These are phyloP conservation scores for Backusella circina DNA, from an alignment of 192 early-diverging fungal genomes.

Conservation along the genomic window DNA sequence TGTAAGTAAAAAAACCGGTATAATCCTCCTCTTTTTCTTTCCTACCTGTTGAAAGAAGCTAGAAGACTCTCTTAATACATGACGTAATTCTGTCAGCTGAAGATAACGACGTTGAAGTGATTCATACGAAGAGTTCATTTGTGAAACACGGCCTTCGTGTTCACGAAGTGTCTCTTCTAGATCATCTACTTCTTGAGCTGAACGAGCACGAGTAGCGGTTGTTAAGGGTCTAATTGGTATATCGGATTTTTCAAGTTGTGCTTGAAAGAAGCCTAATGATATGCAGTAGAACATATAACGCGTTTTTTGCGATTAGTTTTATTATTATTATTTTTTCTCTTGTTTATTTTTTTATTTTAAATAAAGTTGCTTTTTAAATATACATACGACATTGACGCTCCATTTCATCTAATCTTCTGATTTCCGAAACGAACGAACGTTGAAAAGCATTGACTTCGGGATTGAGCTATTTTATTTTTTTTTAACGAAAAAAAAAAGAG, in stretches of 20 bases:
- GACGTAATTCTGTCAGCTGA: slow-evolving; percentile 84
- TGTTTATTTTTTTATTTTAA: not conserved
- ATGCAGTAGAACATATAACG: not conserved
- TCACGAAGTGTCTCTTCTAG: slow-evolving; percentile 77
- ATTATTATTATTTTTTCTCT: not conserved
- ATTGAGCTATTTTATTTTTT: slow-evolving; percentile 71
- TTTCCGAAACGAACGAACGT: slow-evolving; percentile 91
- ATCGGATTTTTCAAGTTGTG: slow-evolving; percentile 75
- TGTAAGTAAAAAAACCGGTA: too few relatives aligned
- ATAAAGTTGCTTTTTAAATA: not conserved
- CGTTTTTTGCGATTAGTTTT: not conserved
- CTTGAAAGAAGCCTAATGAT: slow-evolving; percentile 69
- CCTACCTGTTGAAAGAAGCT: slow-evolving; percentile 76
- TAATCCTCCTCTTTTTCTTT: not conserved
- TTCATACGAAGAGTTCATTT: slow-evolving; percentile 87
- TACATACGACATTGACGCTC: slow-evolving; percentile 88
- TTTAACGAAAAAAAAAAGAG: not conserved
- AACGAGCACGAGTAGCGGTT: slow-evolving; percentile 58
- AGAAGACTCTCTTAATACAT: slow-evolving; percentile 85
- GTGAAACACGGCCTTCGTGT: slow-evolving; percentile 76
- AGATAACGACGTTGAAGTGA: slow-evolving; percentile 83
- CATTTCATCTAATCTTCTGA: slow-evolving; percentile 95
- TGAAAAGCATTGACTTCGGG: slow-evolving; percentile 94
- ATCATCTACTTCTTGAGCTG: slow-evolving; percentile 91
- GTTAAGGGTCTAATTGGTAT: slow-evolving; percentile 53